Evolutionary conservation across 352 stramenopile genomes (phyloP), one percentile per base, ranked within the genome.

Genomic region (Aphanomyces stellatus): DNA sequence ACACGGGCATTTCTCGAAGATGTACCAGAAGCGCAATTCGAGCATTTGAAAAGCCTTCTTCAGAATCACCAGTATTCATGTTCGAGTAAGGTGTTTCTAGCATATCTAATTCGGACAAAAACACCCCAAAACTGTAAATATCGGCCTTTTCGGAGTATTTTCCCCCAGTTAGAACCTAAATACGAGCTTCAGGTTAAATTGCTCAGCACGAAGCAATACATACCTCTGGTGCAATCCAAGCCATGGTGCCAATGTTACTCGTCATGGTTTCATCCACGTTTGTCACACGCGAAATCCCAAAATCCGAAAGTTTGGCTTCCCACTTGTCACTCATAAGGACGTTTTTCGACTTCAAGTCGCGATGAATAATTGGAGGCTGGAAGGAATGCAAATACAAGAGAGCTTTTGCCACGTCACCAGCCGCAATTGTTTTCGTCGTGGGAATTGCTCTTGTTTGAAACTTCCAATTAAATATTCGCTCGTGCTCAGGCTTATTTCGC

Each of bases 181-280:
- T 15, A 30, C 46, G 17, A 28, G 7, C 8, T 10, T 53, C 11
- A 22, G 25, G 15, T 57, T 24, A 34, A 57, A n/a, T 34, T 30
- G 25, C 5, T 22, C 8, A 57, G 13, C 17, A 28, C 46, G 17
- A 1, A 11, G 24, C 13, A 13, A 1, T 1, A 15, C 2, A 13
- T 57, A 69, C 62, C 51, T 69, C 62, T 34, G 62, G 62, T 28
- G 62, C 62, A 35, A 69, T 69, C 62, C 62, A 69, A 27, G 57
- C 41, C 13, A 43, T 31, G 7, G 62, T 69, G 24, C 62, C 62
- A 49, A 69, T 49, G 24, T 43, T 40, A 4, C 11, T 34, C 24
- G 62, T 69, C 62, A 69, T 69, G 27, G 62, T 69, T 34, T 68
- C 61, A 37, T 68, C 61, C 13, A 61, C 13, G 5, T 11, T 57